Conservation (phyloP, 2,329 filamentous ascomycete species). For the Aspergillus luchuensis region DNA sequence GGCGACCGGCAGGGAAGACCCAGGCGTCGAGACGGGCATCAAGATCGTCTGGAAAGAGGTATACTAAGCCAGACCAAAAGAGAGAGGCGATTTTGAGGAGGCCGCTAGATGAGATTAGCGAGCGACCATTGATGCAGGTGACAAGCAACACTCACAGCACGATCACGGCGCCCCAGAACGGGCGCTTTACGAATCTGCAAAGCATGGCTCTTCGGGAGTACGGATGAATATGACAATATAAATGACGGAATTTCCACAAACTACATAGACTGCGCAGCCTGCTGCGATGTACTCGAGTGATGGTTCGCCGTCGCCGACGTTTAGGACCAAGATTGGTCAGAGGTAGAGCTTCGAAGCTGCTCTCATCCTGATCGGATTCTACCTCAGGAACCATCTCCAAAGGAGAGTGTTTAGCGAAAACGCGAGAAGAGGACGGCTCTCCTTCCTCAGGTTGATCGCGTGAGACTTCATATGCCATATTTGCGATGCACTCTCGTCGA, state of each 20-base stretch:
- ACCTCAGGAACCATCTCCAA: neutral
- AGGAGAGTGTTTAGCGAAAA: neutral
- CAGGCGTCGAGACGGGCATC: conserved; percentile 11
- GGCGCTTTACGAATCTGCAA: conserved; percentile 1
- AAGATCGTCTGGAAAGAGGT: conserved; percentile 11
- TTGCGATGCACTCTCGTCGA: neutral
- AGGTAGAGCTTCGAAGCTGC: neutral
- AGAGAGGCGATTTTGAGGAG: conserved; percentile 6
- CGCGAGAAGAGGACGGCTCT: neutral
- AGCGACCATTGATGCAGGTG: no score
- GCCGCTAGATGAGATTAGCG: neutral
- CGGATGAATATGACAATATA: neutral
- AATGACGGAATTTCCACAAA: neutral
- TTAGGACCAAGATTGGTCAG: neutral
- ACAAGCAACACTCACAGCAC: neutral
- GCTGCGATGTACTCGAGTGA: neutral
- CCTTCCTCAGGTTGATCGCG: neutral
- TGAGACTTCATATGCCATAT: neutral
- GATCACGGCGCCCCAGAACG: conserved; percentile 2
- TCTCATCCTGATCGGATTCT: neutral
- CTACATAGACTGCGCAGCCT: neutral
- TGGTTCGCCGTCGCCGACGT: neutral
- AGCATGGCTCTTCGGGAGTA: neutral
- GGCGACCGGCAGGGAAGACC: conserved; percentile 10
- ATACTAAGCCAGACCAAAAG: neutral